Conservation (phyloP, 495 filamentous ascomycete species). For the Aspergillus cavernicola region DNA sequence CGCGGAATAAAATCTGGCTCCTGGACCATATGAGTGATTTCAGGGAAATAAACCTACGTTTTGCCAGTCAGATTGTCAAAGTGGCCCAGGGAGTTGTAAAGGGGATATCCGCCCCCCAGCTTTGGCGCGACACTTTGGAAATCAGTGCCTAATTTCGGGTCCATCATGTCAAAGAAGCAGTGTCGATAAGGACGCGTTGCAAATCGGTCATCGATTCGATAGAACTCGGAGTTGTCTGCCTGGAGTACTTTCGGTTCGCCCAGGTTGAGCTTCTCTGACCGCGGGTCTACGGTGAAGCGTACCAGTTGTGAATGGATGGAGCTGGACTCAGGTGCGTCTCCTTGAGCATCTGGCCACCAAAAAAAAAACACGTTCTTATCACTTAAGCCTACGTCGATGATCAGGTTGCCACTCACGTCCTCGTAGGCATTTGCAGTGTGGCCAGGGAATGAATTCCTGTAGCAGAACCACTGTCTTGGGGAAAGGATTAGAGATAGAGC, state of each 20-base stretch:
- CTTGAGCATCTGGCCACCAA: constrained; percentile 48
- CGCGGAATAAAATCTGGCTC: constrained; percentile 56
- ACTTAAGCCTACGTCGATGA: constrained; percentile 53
- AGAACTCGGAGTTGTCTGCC: constrained; percentile 52
- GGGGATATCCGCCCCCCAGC: constrained; percentile 30
- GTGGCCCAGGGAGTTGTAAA: constrained; percentile 43
- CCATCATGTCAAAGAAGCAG: constrained; percentile 51
- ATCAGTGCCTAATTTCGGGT: constrained; percentile 42
- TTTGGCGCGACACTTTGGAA: constrained; percentile 21
- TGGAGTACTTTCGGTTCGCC: constrained; percentile 32
- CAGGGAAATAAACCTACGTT: constrained; percentile 41
- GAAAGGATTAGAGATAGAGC: not conserved
- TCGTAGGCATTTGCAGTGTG: constrained; percentile 52
- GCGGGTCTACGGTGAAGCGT: constrained; percentile 16
- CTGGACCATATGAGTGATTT: constrained; percentile 48
- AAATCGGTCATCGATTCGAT: constrained; percentile 56
- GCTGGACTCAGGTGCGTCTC: constrained; percentile 20
- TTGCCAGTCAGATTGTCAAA: constrained; percentile 32
- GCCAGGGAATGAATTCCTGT: constrained; percentile 37
- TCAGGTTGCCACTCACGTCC: constrained; percentile 42
- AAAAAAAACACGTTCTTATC: constrained; percentile 56
- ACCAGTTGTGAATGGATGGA: constrained; percentile 27
- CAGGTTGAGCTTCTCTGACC: constrained; percentile 14
- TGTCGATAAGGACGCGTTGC: constrained; percentile 49
- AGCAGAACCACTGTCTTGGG: constrained; percentile 13